phyloP scores from a whole-genome alignment of 768 basidiomycete genomes.

The Suillus hirtellus region DNA sequence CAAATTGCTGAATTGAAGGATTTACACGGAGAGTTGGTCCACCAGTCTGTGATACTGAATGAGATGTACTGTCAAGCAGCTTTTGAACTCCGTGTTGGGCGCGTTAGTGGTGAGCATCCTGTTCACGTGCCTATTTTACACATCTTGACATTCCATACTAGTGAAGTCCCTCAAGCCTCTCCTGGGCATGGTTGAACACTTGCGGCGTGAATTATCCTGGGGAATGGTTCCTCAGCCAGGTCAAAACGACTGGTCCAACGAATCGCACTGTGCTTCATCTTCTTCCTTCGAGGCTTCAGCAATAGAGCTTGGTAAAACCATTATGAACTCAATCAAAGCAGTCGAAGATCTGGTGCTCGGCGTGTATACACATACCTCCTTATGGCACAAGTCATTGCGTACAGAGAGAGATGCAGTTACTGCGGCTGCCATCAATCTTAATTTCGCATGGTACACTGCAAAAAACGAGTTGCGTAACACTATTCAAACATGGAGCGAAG shows the following conservation, averaged over 20 bases:
- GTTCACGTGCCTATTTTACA: neutral
- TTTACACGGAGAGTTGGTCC: conserved; percentile 31
- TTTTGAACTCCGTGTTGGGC: conserved; percentile 47
- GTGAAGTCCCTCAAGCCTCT: conserved; percentile 46
- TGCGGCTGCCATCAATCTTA: conserved; percentile 23
- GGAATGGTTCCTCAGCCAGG: conserved; percentile 30
- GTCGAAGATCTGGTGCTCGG: conserved; percentile 35
- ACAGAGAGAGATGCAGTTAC: conserved; percentile 18
- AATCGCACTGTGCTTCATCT: conserved; percentile 11
- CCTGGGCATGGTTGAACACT: conserved; percentile 44
- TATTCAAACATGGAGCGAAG: conserved; percentile 3
- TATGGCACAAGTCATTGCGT: conserved; percentile 7
- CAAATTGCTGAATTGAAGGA: conserved; percentile 17
- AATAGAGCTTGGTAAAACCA: conserved; percentile 35
- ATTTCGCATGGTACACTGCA: conserved; percentile 24
- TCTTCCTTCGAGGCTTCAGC: conserved; percentile 30
- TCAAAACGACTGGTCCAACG: neutral
- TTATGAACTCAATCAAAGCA: conserved; percentile 36
- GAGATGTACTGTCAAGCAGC: conserved; percentile 44
- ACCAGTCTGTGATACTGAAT: conserved; percentile 40
- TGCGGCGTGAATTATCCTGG: conserved; percentile 47
- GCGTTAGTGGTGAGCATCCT: conserved; percentile 39
- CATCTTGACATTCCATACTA: conserved; percentile 13
- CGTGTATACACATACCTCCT: conserved; percentile 25
- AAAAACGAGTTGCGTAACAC: conserved; percentile 34